A percentile compares a stretch with the other conserved stretches of the same genome.
Evolutionary conservation across 495 filamentous ascomycete species (phyloP).

Genomic region (Penicillium flavigenum): DNA sequence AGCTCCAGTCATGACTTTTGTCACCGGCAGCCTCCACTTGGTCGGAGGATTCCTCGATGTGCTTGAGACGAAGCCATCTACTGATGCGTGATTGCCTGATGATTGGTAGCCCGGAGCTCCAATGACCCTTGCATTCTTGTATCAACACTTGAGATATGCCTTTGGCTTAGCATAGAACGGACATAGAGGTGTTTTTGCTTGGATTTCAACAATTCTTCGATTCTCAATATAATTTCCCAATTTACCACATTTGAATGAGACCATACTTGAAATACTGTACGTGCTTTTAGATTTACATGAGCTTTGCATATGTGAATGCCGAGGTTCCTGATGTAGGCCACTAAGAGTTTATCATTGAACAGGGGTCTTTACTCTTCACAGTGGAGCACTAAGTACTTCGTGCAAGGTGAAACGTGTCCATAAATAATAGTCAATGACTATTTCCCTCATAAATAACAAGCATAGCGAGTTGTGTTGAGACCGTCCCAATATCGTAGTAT

Average conservation of each 20-base stretch:
- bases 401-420: neutral
- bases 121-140: constrained; percentile 23
- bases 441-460: neutral
- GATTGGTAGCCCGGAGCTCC: constrained; percentile 22
- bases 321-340: neutral
- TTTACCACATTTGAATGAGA: constrained; percentile 4
- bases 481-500: neutral
- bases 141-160: constrained; percentile 31
- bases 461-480: neutral
- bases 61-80: constrained; percentile 58
- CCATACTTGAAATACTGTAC: neutral
- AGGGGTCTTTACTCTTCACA: neutral
- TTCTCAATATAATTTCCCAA: constrained; percentile 17
- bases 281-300: neutral
- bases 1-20: constrained; percentile 50
- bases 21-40: constrained; percentile 88
- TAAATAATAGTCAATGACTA: neutral
- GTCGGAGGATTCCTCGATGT: constrained; percentile 79
- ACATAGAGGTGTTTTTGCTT: constrained; percentile 28
- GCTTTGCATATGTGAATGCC: neutral
- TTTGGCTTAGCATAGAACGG: constrained; percentile 16
- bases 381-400: neutral
- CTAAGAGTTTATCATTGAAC: neutral
- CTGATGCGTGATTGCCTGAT: constrained; percentile 18
- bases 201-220: constrained; percentile 34